Conservation (phyloP, 2,329 filamentous ascomycete genomes). For the Phymatotrichopsis omnivora region DNA sequence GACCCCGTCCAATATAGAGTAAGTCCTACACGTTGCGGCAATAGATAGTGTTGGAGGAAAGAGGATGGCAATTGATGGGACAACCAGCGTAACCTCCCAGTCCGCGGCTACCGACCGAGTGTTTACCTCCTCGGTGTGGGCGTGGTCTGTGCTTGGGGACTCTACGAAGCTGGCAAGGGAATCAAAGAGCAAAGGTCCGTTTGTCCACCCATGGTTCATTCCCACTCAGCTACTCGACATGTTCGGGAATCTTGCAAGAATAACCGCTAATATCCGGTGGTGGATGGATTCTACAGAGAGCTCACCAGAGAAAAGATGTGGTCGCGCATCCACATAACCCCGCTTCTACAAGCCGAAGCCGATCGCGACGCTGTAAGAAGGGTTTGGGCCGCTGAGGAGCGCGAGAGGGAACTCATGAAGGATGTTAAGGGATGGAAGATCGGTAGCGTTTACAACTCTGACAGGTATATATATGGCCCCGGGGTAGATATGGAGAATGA, state of each 20-base stretch:
- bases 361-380: constrained; percentile 89
- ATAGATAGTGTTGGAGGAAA: background rate
- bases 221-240: constrained; percentile 8
- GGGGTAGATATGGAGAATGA: constrained; percentile 10
- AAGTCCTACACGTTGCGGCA: constrained; percentile 33
- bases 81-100: constrained; percentile 74
- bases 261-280: constrained; percentile 1
- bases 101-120: constrained; percentile 76
- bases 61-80: constrained; percentile 1
- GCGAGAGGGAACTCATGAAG: constrained; percentile 84
- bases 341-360: constrained; percentile 88
- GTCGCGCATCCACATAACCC: constrained; percentile 89
- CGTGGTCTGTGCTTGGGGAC: constrained; percentile 76
- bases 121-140: constrained; percentile 68
- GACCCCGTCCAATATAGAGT: constrained; percentile 96
- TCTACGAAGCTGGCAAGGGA: constrained; percentile 73
- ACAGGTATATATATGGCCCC: constrained; percentile 53
- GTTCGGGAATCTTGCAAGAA: too few relatives aligned
- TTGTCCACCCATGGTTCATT: background rate
- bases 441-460: constrained; percentile 70
- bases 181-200: constrained; percentile 85
- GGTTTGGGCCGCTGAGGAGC: constrained; percentile 72
- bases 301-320: constrained; percentile 96
- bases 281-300: constrained; percentile 51
- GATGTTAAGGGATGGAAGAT: constrained; percentile 47